A percentile compares a stretch with the other conserved stretches of the same genome.
Evolutionary conservation across 78 protist species (phyloP).

Genomic region (Paratrimastix pyriformis): DNA sequence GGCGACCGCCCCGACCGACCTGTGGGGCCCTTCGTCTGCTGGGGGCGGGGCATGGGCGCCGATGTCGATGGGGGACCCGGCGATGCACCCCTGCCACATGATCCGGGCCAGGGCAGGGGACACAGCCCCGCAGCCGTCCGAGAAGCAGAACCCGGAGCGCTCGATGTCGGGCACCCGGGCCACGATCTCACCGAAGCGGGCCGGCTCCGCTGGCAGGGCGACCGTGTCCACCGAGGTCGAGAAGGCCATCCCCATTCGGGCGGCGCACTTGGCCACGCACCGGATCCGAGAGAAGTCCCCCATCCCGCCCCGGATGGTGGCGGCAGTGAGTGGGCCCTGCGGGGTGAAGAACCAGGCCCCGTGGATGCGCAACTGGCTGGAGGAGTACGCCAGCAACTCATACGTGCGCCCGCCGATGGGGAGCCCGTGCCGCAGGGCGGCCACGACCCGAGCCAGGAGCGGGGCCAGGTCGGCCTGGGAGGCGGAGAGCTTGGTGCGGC

Average conservation of each 20-base stretch:
- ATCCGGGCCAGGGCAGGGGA: background rate
- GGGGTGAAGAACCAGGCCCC: background rate
- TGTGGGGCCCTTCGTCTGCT: too few relatives aligned
- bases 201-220: background rate
- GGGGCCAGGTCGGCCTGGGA: too few relatives aligned
- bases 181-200: background rate
- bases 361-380: background rate
- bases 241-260: background rate
- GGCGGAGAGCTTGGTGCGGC: too few relatives aligned
- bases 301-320: background rate
- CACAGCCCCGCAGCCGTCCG: background rate
- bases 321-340: background rate
- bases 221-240: background rate
- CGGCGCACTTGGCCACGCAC: background rate
- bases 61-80: too few relatives aligned
- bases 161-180: background rate
- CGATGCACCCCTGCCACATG: background rate
- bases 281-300: background rate
- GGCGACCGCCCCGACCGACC: too few relatives aligned
- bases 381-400: too few relatives aligned
- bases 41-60: too few relatives aligned
- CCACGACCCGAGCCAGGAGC: too few relatives aligned
- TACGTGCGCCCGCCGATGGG: too few relatives aligned
- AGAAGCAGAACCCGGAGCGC: background rate
- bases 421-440: too few relatives aligned